Conservation (phyloP, 768 basidiomycete genomes). For the Leccinellum albellum region DNA sequence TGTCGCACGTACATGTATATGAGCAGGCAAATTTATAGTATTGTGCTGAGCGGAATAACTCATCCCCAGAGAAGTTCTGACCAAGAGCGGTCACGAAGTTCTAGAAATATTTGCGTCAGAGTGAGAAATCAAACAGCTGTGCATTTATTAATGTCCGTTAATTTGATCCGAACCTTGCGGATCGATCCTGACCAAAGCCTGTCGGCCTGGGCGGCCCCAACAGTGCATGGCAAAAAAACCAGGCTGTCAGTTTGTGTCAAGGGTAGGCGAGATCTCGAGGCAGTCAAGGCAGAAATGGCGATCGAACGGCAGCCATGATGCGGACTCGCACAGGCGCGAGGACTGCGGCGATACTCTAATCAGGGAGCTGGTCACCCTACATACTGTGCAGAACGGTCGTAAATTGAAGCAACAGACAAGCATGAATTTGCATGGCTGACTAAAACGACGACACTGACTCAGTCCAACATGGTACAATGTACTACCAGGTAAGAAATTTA, state of each 20-base stretch:
- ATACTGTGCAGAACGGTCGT: no score
- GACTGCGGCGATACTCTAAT: conserved; percentile 8
- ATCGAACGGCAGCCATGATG: background rate
- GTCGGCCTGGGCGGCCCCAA: conserved; percentile 1
- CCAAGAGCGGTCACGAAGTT: background rate
- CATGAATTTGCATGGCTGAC: no score
- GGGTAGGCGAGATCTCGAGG: background rate
- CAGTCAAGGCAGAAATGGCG: background rate
- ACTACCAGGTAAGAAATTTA: conserved; percentile 7
- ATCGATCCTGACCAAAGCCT: background rate
- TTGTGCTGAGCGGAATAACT: background rate
- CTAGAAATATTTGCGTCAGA: background rate
- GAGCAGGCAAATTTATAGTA: background rate
- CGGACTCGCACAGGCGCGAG: background rate
- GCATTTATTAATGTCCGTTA: background rate
- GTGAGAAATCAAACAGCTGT: background rate
- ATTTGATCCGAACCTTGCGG: conserved; percentile 4
- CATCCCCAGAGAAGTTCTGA: background rate
- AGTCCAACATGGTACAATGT: no score
- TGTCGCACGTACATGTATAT: background rate
- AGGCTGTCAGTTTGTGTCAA: background rate
- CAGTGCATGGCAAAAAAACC: background rate
- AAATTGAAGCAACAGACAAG: background rate
- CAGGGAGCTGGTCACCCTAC: background rate
- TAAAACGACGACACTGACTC: background rate